Conservation (phyloP, 306 rosid species). For the Dicorynia guianensis region DNA sequence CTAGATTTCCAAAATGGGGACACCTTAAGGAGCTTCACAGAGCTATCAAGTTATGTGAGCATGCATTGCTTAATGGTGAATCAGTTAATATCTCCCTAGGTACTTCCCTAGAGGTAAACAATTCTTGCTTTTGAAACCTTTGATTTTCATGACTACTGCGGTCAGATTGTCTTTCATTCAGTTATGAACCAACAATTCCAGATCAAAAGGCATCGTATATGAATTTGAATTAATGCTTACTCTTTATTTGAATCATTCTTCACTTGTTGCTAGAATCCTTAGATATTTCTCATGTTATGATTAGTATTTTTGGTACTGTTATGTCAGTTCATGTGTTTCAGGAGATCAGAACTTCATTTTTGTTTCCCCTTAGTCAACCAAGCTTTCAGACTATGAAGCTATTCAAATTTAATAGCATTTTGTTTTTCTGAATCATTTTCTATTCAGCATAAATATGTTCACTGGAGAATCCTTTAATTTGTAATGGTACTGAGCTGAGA, state of each 20-base stretch:
- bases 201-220: constrained; percentile 13
- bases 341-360: neutral
- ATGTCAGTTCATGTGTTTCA: constrained; percentile 6
- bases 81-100: constrained; percentile 64
- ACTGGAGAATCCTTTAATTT: no score
- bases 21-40: constrained; percentile 93
- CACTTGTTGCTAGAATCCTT: constrained; percentile 10
- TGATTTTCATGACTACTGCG: constrained; percentile 19
- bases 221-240: constrained; percentile 19
- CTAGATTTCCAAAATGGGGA: constrained; percentile 94
- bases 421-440: neutral
- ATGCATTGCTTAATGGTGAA: constrained; percentile 65
- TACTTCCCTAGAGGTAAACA: constrained; percentile 82
- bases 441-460: neutral
- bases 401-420: neutral
- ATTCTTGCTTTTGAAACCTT: constrained; percentile 28
- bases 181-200: constrained; percentile 11
- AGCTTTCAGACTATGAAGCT: neutral
- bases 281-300: neutral
- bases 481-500: no score
- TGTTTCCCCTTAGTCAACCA: neutral
- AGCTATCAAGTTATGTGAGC: constrained; percentile 85
- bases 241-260: constrained; percentile 10
- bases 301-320: constrained; percentile 11
- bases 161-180: constrained; percentile 18